Evolutionary conservation across 257 asterid species (phyloP), one percentile per base, ranked within the genome.

Genomic region (Nicotiana benthamiana): DNA sequence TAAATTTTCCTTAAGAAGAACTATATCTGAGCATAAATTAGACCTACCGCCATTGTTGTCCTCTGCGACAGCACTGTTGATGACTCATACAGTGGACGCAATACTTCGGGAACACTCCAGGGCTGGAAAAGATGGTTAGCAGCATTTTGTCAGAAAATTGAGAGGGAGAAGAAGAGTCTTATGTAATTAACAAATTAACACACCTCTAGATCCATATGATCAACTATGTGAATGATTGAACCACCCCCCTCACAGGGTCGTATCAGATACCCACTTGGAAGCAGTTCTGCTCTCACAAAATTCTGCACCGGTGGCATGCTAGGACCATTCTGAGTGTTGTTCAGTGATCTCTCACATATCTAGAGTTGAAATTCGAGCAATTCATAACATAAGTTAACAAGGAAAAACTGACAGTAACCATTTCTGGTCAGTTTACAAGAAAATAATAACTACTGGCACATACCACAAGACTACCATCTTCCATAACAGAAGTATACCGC

Each of bases 231-330:
- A 79, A 96, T 92, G 78, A 94, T 90, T 43, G 99, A 96, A 59
- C 97, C 98, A 36, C 99, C 99, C 3, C 99, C 99, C 84, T 96
- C 99, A 75, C 97, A 94, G 9, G 98, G 99, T 82, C 99, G 88
- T 76, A 94, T 91, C 81, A 96, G 86, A 94, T 96, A 96, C 57
- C 99, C 97, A 86, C 99, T 93, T 6, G 99, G 89, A 60, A 94
- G 92, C 90, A 94, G 84, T 80, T 94, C 99, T 3, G 92, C 98
- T 89, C 99, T 86, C 51, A 96, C 97, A 28, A 94, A 96, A 83
- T 89, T 90, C 82, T 87, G 97, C 84, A 89, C 97, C 0, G 94
- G 97, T 22, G 99, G 97, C 95, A 94, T 93, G 80, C 97, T 90
- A 9, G 98, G 99, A 24, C 99, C 99, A 22, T 96, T 94, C 88